Conservation (phyloP, 768 basidiomycete genomes). For the Psilocybe sp. region DNA sequence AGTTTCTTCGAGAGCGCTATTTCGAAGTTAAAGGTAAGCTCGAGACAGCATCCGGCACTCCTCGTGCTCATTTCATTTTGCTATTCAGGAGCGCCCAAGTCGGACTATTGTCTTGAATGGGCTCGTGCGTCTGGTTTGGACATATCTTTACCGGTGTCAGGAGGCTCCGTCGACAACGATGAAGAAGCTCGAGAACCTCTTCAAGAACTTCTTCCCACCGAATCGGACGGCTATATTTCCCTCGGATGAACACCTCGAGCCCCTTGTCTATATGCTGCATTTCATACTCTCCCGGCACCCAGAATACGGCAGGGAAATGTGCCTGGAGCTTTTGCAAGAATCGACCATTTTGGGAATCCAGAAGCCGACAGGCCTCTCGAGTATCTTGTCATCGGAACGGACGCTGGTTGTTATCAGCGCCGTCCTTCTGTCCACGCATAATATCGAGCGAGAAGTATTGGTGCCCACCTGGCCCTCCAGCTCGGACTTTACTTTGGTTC, state of each 20-base stretch:
- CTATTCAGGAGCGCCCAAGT: slow-evolving; percentile 68
- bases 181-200: slow-evolving; percentile 69
- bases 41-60: neutral
- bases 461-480: slow-evolving; percentile 79
- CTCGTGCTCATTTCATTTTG: slow-evolving; percentile 5
- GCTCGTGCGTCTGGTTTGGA: slow-evolving; percentile 83
- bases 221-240: slow-evolving; percentile 60
- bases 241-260: slow-evolving; percentile 73
- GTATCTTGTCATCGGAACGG: slow-evolving; percentile 63
- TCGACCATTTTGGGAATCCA: slow-evolving; percentile 41
- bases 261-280: slow-evolving; percentile 76
- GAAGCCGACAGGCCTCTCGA: slow-evolving; percentile 37
- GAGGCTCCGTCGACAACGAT: slow-evolving; percentile 81
- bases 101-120: slow-evolving; percentile 78
- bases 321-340: slow-evolving; percentile 80
- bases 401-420: slow-evolving; percentile 76
- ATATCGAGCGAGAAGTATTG: slow-evolving; percentile 67
- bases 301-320: slow-evolving; percentile 81
- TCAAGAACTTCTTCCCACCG: slow-evolving; percentile 78
- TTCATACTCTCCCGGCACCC: slow-evolving; percentile 81
- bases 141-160: slow-evolving; percentile 91
- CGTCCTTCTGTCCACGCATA: slow-evolving; percentile 65
- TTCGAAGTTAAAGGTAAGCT: slow-evolving; percentile 73
- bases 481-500: slow-evolving; percentile 57
- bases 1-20: slow-evolving; percentile 69